Evolutionary conservation across 2,329 filamentous ascomycete species (phyloP).

Genomic region (Parafenestella ontariensis): DNA sequence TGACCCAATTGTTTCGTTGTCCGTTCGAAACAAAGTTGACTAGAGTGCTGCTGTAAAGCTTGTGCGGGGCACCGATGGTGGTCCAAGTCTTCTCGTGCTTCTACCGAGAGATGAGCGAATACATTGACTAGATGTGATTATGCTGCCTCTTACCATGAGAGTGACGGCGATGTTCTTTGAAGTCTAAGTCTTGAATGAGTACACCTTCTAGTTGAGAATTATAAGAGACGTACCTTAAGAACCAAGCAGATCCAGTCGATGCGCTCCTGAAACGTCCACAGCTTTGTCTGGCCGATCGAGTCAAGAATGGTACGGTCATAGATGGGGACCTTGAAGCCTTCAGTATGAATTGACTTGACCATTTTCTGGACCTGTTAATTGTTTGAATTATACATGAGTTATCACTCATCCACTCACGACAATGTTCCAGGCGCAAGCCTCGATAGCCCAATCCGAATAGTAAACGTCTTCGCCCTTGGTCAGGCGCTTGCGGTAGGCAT

Average conservation of each 20-base stretch:
- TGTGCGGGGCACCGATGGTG: conserved; percentile 19
- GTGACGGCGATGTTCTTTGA: conserved; percentile 15
- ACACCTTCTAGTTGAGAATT: background rate
- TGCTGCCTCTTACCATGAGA: conserved; percentile 10
- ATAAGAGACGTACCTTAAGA: conserved; percentile 6
- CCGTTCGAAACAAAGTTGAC: conserved; percentile 15
- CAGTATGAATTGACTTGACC: conserved; percentile 10
- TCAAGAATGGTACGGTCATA: conserved; percentile 14
- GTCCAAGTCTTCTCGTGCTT: conserved; percentile 20
- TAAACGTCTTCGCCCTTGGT: conserved; percentile 1
- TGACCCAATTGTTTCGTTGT: conserved; percentile 13
- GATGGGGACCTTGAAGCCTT: conserved; percentile 15
- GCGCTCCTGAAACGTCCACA: conserved; percentile 18
- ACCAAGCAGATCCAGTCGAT: conserved; percentile 16
- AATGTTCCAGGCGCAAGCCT: conserved; percentile 18
- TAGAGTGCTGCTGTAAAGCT: conserved; percentile 13
- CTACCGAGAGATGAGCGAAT: conserved; percentile 5
- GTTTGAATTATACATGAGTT: background rate
- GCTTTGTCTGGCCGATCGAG: conserved; percentile 14
- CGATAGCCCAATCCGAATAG: conserved; percentile 19
- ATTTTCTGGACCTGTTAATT: conserved; percentile 2
- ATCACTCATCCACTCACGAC: conserved; percentile 2
- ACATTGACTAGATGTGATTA: background rate
- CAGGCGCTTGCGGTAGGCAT: conserved; percentile 19
- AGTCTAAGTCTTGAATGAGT: background rate